Conservation (phyloP, 148 eudicot genomes). For the Arbutus unedo region DNA sequence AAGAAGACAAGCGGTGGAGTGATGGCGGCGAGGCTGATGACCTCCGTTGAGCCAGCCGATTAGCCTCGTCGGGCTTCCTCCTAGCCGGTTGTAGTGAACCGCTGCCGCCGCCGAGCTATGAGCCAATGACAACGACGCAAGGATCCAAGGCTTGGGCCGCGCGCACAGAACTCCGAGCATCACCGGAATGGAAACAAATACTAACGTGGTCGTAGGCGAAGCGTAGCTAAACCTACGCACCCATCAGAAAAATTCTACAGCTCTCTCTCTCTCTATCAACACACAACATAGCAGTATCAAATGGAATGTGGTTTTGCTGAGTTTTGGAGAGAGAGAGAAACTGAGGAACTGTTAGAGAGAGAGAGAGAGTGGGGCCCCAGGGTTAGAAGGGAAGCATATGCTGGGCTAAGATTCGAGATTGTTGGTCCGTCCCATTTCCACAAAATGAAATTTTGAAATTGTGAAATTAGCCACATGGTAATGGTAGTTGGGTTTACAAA, state of each 20-base stretch:
- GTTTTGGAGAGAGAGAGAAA: not conserved
- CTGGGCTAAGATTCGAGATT: not conserved
- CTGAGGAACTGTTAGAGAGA: slow-evolving; percentile 2
- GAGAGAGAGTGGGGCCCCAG: not conserved
- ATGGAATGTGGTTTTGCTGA: not conserved
- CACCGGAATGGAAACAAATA: slow-evolving; percentile 22
- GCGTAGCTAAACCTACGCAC: slow-evolving; percentile 1
- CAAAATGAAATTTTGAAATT: not conserved
- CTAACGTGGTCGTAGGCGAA: not conserved
- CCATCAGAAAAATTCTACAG: not conserved
- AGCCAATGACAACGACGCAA: slow-evolving; percentile 33
- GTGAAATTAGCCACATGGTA: not conserved
- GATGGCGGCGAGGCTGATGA: slow-evolving; percentile 11
- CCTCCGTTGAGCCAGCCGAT: slow-evolving; percentile 13
- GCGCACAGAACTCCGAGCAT: slow-evolving; percentile 65
- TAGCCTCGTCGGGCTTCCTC: slow-evolving; percentile 4
- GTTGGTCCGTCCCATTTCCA: slow-evolving; percentile 6
- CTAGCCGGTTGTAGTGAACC: slow-evolving; percentile 10
- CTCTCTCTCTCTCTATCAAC: too few relatives aligned
- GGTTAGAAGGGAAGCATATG: not conserved
- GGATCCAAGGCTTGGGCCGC: slow-evolving; percentile 59
- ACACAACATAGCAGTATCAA: not conserved
- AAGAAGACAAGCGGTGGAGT: slow-evolving; percentile 14
- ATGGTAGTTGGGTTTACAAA: not conserved
- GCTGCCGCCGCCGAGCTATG: slow-evolving; percentile 18